phyloP scores from a whole-genome alignment of 768 basidiomycete genomes.

The Russula sp. region DNA sequence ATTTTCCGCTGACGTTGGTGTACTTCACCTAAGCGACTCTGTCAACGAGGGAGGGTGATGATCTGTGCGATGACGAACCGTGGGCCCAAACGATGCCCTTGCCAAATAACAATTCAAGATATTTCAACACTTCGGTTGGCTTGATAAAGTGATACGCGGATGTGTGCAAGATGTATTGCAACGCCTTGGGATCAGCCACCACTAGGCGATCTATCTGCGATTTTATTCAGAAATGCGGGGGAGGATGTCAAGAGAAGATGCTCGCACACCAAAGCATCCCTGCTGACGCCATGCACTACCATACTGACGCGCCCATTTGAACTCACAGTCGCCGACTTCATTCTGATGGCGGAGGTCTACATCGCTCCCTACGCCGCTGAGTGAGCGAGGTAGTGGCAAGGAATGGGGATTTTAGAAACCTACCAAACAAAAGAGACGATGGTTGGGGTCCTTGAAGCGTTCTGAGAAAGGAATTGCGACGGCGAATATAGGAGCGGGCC shows the following conservation, averaged over 20 bases:
- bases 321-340: constrained; percentile 23
- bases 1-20: too few species aligned
- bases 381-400: constrained; percentile 22
- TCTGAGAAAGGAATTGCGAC: not conserved
- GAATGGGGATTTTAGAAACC: not conserved
- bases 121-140: constrained; percentile 2
- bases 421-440: not conserved
- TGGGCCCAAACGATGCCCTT: constrained; percentile 1
- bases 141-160: constrained; percentile 27
- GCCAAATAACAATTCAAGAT: constrained; percentile 17
- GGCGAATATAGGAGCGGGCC: not conserved
- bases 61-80: constrained; percentile 20
- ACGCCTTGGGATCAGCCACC: constrained; percentile 7
- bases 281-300: too few species aligned
- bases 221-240: too few species aligned
- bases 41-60: constrained; percentile 1
- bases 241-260: too few species aligned
- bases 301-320: too few species aligned
- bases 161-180: constrained; percentile 18
- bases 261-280: too few species aligned
- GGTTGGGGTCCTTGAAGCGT: too few species aligned
- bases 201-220: too few species aligned
- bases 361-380: not conserved
- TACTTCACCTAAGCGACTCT: too few species aligned
- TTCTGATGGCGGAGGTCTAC: not conserved